Evolutionary conservation across 768 basidiomycete species (phyloP).

Genomic region (Termitomyces sp.): DNA sequence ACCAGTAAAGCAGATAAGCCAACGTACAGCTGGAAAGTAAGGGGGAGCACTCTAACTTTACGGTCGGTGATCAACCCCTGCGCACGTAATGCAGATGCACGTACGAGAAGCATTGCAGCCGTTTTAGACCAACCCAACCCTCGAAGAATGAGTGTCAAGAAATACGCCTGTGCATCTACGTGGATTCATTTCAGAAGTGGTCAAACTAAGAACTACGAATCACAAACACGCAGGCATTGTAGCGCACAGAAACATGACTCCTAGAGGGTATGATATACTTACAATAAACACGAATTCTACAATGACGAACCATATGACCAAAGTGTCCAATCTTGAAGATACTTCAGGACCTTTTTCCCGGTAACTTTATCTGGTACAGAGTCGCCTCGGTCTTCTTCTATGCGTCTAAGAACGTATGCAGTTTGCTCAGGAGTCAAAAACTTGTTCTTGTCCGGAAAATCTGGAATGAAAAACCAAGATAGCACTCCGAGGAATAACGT

Average conservation of each 20-base stretch:
- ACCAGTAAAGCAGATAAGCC: background rate
- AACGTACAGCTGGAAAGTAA: constrained; percentile 36
- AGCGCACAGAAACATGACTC: constrained; percentile 38
- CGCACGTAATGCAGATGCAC: constrained; percentile 4
- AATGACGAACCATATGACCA: constrained; percentile 38
- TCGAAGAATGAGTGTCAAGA: constrained; percentile 39
- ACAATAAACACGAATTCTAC: background rate
- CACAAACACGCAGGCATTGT: constrained; percentile 36
- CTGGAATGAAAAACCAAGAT: constrained; percentile 37
- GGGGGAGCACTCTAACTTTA: constrained; percentile 35
- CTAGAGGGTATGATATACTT: constrained; percentile 16
- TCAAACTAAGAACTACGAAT: background rate
- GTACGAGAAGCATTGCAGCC: constrained; percentile 35
- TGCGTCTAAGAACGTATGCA: constrained; percentile 35
- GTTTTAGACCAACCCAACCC: constrained; percentile 37
- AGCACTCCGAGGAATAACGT: constrained; percentile 34
- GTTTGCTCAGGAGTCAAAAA: constrained; percentile 40
- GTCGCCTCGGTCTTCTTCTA: constrained; percentile 47
- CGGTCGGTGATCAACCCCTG: background rate
- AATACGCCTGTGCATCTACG: constrained; percentile 37
- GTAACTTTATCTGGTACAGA: constrained; percentile 38
- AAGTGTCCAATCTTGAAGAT: constrained; percentile 40
- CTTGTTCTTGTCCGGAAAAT: constrained; percentile 41
- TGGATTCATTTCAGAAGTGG: background rate
- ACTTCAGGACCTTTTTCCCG: constrained; percentile 25